A percentile compares a stretch with the other conserved stretches of the same genome.
Conservation (phyloP, 2,329 filamentous ascomycete genomes). For the Arthrobotrys conoides region DNA sequence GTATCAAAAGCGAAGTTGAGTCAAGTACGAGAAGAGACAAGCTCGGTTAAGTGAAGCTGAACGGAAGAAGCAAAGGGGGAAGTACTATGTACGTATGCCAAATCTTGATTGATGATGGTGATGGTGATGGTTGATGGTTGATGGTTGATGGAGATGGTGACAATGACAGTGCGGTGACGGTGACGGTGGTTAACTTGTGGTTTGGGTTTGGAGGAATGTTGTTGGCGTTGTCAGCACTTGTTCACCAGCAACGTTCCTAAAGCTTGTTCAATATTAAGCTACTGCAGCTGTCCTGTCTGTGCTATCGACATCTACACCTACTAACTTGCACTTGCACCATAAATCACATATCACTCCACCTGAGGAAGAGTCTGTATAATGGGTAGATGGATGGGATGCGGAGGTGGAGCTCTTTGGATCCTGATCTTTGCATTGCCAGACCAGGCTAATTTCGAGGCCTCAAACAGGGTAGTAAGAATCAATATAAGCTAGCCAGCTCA, state of each 20-base stretch:
- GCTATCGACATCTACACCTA: neutral
- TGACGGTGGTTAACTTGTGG: neutral
- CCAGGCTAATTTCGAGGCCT: constrained; percentile 17
- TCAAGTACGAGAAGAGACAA: neutral
- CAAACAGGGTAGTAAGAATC: neutral
- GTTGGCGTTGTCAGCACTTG: neutral
- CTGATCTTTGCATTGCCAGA: neutral
- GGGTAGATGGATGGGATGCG: neutral
- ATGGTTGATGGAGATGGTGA: neutral
- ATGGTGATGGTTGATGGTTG: neutral
- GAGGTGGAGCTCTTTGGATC: constrained; percentile 16
- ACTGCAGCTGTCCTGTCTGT: no score
- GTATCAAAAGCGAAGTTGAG: constrained; percentile 17
- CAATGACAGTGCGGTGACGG: constrained; percentile 1
- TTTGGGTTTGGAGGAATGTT: no score
- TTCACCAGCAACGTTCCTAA: no score
- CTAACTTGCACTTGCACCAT: neutral
- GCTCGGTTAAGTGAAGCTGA: neutral
- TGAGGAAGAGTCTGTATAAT: neutral
- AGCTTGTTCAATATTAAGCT: no score
- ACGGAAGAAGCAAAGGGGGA: neutral
- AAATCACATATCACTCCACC: neutral
- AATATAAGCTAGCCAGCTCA: constrained; percentile 1
- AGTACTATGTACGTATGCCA: no score
- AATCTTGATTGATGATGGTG: neutral